Conservation (phyloP, 1,284 basidiomycete genomes). For the Sporisorium exsertum region DNA sequence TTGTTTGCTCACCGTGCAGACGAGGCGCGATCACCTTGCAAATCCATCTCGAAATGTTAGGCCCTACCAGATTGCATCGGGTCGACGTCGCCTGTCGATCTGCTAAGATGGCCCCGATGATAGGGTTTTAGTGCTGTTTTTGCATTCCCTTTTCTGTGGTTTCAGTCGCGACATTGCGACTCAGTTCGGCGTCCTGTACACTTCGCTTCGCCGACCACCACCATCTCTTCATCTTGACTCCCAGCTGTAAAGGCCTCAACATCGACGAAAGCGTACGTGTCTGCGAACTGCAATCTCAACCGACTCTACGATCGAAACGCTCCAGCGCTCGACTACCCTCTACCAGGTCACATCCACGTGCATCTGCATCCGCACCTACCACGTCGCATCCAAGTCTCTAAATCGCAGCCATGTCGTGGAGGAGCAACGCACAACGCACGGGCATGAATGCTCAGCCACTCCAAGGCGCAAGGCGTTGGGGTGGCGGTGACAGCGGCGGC, state of each 20-base stretch:
- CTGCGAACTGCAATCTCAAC: no score
- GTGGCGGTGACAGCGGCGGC: slow-evolving; percentile 54
- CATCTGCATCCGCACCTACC: no score
- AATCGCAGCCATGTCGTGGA: slow-evolving; percentile 61
- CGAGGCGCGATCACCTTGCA: no score
- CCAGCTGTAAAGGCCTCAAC: no score
- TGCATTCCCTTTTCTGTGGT: not conserved
- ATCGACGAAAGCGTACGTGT: no score
- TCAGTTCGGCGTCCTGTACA: not conserved
- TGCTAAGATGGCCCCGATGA: not conserved
- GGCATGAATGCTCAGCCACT: slow-evolving; percentile 68
- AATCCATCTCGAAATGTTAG: no score
- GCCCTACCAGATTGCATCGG: not conserved
- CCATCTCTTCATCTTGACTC: no score
- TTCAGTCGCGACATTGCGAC: not conserved
- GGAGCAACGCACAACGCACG: slow-evolving; percentile 64
- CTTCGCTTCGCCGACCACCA: not conserved
- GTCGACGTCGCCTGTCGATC: not conserved
- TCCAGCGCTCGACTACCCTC: no score
- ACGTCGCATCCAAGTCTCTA: no score
- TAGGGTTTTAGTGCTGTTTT: slow-evolving; percentile 1
- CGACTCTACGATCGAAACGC: no score
- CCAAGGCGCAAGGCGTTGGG: slow-evolving; percentile 59
- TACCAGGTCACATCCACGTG: no score
- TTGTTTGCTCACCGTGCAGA: no score